Evolutionary conservation across 208 protist species (phyloP).

Genomic region (Leishmania guyanensis): DNA sequence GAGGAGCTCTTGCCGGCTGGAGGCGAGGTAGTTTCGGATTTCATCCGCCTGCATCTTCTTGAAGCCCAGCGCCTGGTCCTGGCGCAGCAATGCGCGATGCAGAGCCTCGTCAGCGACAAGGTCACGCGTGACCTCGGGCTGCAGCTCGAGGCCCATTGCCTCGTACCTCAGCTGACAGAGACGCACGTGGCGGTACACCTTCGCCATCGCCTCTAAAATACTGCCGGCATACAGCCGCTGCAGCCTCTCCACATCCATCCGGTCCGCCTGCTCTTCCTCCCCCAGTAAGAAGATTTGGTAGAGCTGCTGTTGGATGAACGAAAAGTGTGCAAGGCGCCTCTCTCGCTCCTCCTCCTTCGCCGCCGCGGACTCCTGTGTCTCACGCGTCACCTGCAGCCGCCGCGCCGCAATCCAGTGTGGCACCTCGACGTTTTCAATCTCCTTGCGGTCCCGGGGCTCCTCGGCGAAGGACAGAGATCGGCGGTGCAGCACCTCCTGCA

Average conservation of each 20-base stretch:
- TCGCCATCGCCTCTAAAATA: slow-evolving; percentile 24
- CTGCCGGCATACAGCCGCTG: slow-evolving; percentile 28
- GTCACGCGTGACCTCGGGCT: slow-evolving; percentile 20
- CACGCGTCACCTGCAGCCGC: slow-evolving; percentile 28
- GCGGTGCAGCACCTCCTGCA: slow-evolving; percentile 33
- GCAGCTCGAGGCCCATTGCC: slow-evolving; percentile 15
- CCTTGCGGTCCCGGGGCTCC: slow-evolving; percentile 23
- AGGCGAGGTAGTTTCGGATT: slow-evolving; percentile 24
- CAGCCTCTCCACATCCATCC: slow-evolving; percentile 34
- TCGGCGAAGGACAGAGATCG: slow-evolving; percentile 7
- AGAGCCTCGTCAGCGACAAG: slow-evolving; percentile 25
- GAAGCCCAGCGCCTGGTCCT: slow-evolving; percentile 27
- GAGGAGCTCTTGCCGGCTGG: slow-evolving; percentile 1
- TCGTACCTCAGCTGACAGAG: slow-evolving; percentile 29
- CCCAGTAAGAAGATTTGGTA: slow-evolving; percentile 32
- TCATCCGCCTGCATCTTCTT: slow-evolving; percentile 23
- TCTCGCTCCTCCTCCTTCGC: slow-evolving; percentile 20
- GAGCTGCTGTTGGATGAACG: slow-evolving; percentile 24
- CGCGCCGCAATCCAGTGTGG: slow-evolving; percentile 32
- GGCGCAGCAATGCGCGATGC: slow-evolving; percentile 25
- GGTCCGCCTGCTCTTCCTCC: slow-evolving; percentile 17
- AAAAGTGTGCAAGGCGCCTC: slow-evolving; percentile 22
- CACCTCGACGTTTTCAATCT: slow-evolving; percentile 13
- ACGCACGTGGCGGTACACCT: slow-evolving; percentile 28
- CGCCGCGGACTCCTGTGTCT: slow-evolving; percentile 16